A percentile compares a stretch with the other conserved stretches of the same genome.
phyloP scores from a whole-genome alignment of 2,329 filamentous ascomycete genomes.

The Aspergillus arachidicola region DNA sequence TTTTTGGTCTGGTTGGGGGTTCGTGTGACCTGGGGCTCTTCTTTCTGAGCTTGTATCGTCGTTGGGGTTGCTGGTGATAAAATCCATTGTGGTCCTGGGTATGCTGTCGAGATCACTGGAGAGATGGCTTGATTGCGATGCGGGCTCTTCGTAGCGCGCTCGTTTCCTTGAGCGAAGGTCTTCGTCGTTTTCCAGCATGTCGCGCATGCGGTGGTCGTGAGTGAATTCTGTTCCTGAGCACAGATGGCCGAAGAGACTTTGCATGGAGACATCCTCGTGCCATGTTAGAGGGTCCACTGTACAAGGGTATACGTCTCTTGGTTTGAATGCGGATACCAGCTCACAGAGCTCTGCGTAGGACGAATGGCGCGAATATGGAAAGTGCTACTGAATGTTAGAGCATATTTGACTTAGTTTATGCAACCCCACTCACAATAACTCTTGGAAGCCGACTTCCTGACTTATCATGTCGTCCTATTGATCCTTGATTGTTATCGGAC shows the following conservation, averaged over 20 bases:
- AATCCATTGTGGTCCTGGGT: background rate
- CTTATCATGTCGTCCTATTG: conserved; percentile 2
- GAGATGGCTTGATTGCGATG: conserved; percentile 25
- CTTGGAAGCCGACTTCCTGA: conserved; percentile 23
- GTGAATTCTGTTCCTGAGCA: conserved; percentile 65
- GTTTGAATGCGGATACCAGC: conserved; percentile 68
- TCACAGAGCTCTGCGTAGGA: conserved; percentile 78
- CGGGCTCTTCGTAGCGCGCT: conserved; percentile 20
- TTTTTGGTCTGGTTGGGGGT: background rate
- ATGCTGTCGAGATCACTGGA: conserved; percentile 16
- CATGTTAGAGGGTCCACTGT: conserved; percentile 69
- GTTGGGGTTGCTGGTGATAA: background rate
- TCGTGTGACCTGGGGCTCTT: background rate
- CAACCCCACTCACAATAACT: conserved; percentile 36
- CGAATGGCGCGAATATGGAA: conserved; percentile 88
- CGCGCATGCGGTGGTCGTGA: conserved; percentile 66
- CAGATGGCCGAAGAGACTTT: conserved; percentile 68
- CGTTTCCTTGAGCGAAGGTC: conserved; percentile 22
- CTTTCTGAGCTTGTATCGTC: background rate
- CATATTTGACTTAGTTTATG: background rate
- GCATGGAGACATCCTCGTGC: conserved; percentile 65
- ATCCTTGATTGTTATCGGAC: background rate
- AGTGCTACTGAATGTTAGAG: conserved; percentile 49
- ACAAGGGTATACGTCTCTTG: conserved; percentile 79
- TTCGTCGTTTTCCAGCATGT: conserved; percentile 27